Conservation (phyloP, 768 basidiomycete species). For the Favolaschia claudopus region DNA sequence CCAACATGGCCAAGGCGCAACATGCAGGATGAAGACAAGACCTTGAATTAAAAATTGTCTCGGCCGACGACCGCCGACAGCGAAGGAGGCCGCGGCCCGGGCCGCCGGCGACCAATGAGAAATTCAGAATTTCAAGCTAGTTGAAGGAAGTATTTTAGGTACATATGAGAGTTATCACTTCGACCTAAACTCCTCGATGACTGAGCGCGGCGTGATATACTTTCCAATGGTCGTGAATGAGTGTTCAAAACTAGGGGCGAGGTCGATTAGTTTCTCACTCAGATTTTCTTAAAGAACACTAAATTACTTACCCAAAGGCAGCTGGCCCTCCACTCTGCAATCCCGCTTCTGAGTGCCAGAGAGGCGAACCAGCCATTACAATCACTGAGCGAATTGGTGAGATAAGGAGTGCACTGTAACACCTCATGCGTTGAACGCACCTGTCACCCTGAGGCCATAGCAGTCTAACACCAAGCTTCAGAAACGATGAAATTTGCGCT, state of each 20-base stretch:
- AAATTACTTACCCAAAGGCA: conserved; percentile 55
- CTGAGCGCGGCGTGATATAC: conserved; percentile 52
- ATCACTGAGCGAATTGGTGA: conserved; percentile 37
- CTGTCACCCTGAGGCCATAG: conserved; percentile 67
- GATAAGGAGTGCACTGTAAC: not conserved
- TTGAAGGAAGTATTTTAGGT: no score
- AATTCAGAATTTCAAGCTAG: no score
- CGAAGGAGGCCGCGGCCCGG: not conserved
- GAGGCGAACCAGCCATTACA: conserved; percentile 56
- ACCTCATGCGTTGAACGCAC: conserved; percentile 45
- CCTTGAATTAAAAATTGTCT: no score
- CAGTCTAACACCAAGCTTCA: conserved; percentile 37
- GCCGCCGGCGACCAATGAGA: not conserved
- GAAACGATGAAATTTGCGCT: not conserved
- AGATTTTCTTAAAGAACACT: no score
- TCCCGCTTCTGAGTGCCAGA: conserved; percentile 58
- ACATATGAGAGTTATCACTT: not conserved
- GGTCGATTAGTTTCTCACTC: conserved; percentile 4
- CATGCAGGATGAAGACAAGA: no score
- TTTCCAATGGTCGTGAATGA: conserved; percentile 46
- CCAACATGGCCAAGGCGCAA: no score
- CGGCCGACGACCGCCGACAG: not conserved
- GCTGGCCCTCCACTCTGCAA: conserved; percentile 58
- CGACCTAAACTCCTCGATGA: conserved; percentile 51
- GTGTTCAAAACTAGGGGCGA: conserved; percentile 35